Percentiles rank a stretch among this genome's conserved stretches.
phyloP scores from a whole-genome alignment of 306 rosid genomes.

The Comarum palustre region DNA sequence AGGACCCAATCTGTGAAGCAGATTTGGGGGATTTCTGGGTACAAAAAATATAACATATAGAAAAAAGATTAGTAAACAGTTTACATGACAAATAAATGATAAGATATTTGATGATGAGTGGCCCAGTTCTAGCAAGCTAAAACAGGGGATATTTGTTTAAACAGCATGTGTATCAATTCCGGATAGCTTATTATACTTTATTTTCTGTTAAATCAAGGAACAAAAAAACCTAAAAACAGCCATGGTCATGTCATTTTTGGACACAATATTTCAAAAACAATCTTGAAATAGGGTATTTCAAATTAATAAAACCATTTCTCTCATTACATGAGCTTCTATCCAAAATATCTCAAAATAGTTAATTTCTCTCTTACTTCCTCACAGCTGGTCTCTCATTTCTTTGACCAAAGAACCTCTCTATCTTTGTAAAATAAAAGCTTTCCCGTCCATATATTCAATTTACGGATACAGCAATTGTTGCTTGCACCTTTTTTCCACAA shows the following conservation, averaged over 20 bases:
- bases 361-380: not conserved
- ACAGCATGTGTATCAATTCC: not conserved
- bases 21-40: not conserved
- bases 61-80: not conserved
- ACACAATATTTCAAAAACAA: not conserved
- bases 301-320: not conserved
- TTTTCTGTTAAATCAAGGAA: not conserved
- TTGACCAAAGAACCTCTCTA: not conserved
- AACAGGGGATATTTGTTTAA: not conserved
- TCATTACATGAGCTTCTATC: not conserved
- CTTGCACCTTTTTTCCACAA: not conserved
- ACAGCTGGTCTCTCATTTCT: not conserved
- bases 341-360: not conserved
- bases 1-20: not conserved
- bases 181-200: not conserved
- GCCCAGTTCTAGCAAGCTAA: not conserved
- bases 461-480: not conserved
- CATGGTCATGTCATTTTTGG: not conserved
- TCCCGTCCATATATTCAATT: not conserved
- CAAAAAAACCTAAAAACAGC: not conserved
- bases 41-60: not conserved
- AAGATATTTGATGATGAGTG: not conserved
- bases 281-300: not conserved
- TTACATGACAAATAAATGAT: not conserved
- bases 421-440: not conserved